These are phyloP conservation scores for Gillenia trifoliata DNA, from an alignment of 306 rosid species.

Conservation along the genomic window DNA sequence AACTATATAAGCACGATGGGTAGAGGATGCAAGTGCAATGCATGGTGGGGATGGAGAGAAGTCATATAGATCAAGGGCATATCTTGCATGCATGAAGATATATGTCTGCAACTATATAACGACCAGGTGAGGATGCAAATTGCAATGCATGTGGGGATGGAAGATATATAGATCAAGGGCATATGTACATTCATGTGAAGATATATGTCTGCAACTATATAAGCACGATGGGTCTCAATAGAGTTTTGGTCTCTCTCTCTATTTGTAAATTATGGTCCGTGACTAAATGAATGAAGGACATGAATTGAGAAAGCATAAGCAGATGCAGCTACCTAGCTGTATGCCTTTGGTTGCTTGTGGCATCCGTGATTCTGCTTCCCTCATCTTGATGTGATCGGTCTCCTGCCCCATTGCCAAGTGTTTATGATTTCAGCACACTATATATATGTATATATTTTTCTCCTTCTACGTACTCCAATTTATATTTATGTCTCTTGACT, in stretches of 20 bases:
- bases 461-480: background rate
- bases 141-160: too few species aligned
- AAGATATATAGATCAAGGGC: background rate
- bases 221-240: background rate
- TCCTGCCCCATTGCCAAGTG: background rate
- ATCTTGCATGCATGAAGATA: too few species aligned
- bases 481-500: too few species aligned
- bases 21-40: background rate
- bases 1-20: background rate
- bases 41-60: background rate
- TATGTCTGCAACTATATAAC: background rate
- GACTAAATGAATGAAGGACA: slow-evolving; percentile 7
- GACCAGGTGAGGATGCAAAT: too few species aligned
- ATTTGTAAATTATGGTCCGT: background rate
- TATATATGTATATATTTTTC: too few species aligned
- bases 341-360: slow-evolving; percentile 35
- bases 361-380: slow-evolving; percentile 53
- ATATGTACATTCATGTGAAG: too few species aligned
- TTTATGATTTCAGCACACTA: too few species aligned
- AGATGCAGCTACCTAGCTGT: background rate
- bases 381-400: slow-evolving; percentile 34
- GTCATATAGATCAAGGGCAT: background rate
- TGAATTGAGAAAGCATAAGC: background rate
- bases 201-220: background rate
- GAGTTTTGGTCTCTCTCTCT: background rate